Evolutionary conservation across 2,329 filamentous ascomycete genomes (phyloP).

Genomic region (Chaetothyriales sp.): DNA sequence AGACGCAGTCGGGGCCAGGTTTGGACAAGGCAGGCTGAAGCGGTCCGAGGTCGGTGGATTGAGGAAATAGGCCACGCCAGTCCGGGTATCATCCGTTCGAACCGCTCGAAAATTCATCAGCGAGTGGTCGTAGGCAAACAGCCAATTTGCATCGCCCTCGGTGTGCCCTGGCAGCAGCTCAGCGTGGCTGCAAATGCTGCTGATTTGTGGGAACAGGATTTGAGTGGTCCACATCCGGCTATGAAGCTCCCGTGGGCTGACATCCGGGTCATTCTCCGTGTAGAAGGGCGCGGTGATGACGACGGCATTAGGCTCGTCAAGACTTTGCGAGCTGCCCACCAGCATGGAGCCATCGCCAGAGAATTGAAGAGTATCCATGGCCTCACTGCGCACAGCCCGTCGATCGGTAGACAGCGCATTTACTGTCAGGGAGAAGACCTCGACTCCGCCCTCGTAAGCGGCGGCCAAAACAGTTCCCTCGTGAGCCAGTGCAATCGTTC

Average conservation of each 20-base stretch:
- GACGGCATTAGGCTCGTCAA: slow-evolving; percentile 52
- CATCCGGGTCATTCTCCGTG: slow-evolving; percentile 40
- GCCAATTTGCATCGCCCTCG: slow-evolving; percentile 53
- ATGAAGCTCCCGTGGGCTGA: slow-evolving; percentile 41
- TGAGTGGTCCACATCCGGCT: slow-evolving; percentile 73
- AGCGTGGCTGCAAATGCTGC: slow-evolving; percentile 62
- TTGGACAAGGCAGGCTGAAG: slow-evolving; percentile 48
- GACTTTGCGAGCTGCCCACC: slow-evolving; percentile 56
- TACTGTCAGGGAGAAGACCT: slow-evolving; percentile 60
- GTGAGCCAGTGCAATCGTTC: slow-evolving; percentile 65
- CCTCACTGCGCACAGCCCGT: slow-evolving; percentile 62
- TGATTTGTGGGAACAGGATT: slow-evolving; percentile 70
- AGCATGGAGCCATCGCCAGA: slow-evolving; percentile 66
- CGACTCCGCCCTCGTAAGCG: slow-evolving; percentile 76
- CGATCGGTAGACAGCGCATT: slow-evolving; percentile 50
- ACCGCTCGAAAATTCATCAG: slow-evolving; percentile 67
- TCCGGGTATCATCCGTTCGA: slow-evolving; percentile 56
- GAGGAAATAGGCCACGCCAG: slow-evolving; percentile 66
- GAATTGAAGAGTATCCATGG: slow-evolving; percentile 58
- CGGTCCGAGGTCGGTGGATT: slow-evolving; percentile 39
- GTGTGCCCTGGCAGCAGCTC: slow-evolving; percentile 42
- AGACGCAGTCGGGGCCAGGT: slow-evolving; percentile 54
- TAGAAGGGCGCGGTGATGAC: slow-evolving; percentile 69
- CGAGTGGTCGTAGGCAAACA: slow-evolving; percentile 61
- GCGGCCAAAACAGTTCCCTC: slow-evolving; percentile 69